Evolutionary conservation across 2,329 filamentous ascomycete species (phyloP).

Genomic region (Sporothrix sp.): DNA sequence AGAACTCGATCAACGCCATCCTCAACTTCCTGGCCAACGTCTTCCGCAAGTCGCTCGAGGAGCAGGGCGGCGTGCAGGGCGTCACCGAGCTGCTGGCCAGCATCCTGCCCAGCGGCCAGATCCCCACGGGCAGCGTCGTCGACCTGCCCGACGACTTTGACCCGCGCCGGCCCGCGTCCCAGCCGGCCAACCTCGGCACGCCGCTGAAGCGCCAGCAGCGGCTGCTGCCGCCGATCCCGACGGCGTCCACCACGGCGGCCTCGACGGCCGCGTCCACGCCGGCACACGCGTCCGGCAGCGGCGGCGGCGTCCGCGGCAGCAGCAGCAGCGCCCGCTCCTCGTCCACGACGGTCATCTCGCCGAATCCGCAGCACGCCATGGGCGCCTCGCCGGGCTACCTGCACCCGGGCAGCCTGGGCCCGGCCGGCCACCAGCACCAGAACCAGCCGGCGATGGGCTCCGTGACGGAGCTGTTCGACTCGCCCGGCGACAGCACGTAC

Average conservation of each 20-base stretch:
- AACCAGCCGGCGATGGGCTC: constrained; percentile 33
- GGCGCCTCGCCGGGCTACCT: no score
- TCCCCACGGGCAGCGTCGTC: constrained; percentile 38
- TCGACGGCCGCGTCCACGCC: background rate
- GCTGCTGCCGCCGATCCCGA: constrained; percentile 44
- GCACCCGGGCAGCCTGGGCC: no score
- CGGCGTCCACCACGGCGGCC: constrained; percentile 16
- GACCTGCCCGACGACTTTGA: constrained; percentile 53
- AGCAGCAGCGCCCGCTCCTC: constrained; percentile 3
- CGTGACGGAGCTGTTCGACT: constrained; percentile 52
- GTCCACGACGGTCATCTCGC: constrained; percentile 8
- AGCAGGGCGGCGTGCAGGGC: constrained; percentile 64
- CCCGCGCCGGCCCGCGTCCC: constrained; percentile 34
- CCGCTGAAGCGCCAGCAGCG: constrained; percentile 44
- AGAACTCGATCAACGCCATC: constrained; percentile 98
- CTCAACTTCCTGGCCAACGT: constrained; percentile 94
- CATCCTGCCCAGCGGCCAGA: constrained; percentile 52
- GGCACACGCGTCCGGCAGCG: background rate
- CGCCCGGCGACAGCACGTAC: constrained; percentile 37
- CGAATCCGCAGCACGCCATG: constrained; percentile 22
- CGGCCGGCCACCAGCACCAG: background rate
- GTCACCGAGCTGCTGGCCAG: constrained; percentile 77
- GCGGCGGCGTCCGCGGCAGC: background rate
- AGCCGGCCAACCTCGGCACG: constrained; percentile 26
- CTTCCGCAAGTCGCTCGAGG: constrained; percentile 86